Base-by-base conservation (phyloP, 2,329 filamentous ascomycete species). In the Aspergillus sp. region DNA sequence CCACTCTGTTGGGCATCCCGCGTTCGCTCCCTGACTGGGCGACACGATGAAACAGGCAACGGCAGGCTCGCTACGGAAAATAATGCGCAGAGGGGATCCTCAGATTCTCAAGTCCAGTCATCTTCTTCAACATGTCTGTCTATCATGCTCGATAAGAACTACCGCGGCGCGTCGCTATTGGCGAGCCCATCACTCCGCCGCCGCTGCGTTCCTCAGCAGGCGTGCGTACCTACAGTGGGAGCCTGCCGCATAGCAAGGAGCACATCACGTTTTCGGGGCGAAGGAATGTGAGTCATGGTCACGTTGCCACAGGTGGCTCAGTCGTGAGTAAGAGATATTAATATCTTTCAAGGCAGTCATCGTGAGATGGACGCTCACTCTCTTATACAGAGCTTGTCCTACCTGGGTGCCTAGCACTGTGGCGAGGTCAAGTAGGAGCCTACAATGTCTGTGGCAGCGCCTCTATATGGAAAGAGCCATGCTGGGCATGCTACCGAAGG, bases 141-240 rank as follows among this genome's bases (percentile, higher is more conserved):
- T 48, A 42, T 58, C 32, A 38, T 32, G 47, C 25, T 57, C 25
- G 55, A 57, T 57, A 57, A 57, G 55, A 50, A 50, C 19, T 57
- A 30, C 13, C 38, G 19, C 19, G 25, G 7, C 15, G 47, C 23
- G 11, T 6, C 5, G 36, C 25, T 30, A 44, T 58, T 48, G 56
- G 47, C 17, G 13, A 11, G 6, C 21, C 19, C 51, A 17, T 42
- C 23, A 27, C 19, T 49, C 17, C 27, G 30, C 56, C 44, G 30
- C 56, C 36, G 17, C 47, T 30, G 56, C 47, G 41, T 52, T 39
- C 32, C 19, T 48, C 25, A 30, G 27, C 25, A 23, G 49, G 55
- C 39, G 15, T 52, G 21, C 55, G 36, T 25, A 39, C 49, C 55
- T 30, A 50, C 39, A 21, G 38, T 32, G 30, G 49, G 11, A 58